Conservation (phyloP, 1,284 basidiomycete species). For the Melampsora larici-populina region DNA sequence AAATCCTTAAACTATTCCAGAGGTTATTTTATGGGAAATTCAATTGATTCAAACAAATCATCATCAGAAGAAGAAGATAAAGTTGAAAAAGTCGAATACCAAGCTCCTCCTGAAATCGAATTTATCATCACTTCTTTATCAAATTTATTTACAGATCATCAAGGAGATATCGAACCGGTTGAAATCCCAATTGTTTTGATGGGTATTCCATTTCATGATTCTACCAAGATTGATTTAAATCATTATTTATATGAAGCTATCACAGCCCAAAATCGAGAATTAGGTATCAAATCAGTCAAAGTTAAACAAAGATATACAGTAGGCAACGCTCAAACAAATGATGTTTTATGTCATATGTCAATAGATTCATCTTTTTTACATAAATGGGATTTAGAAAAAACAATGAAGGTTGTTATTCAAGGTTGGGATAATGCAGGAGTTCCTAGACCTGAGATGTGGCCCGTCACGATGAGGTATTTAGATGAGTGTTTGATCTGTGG, state of each 20-base stretch:
- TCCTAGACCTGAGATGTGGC: neutral
- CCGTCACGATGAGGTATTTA: neutral
- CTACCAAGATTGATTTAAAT: neutral
- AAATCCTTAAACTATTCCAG: neutral
- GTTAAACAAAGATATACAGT: neutral
- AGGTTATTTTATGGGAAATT: neutral
- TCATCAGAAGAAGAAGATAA: neutral
- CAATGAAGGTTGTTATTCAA: constrained; percentile 1
- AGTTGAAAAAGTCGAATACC: neutral
- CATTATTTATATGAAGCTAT: neutral
- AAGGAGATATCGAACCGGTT: neutral
- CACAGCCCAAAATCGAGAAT: neutral
- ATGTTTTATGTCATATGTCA: neutral
- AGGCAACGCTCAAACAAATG: neutral
- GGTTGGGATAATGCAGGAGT: neutral
- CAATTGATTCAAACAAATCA: neutral
- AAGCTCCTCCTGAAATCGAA: no score
- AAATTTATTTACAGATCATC: neutral
- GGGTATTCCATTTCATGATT: constrained; percentile 4
- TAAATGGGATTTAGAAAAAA: neutral
- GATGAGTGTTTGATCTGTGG: constrained; percentile 7
- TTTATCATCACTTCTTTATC: neutral
- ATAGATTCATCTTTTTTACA: neutral
- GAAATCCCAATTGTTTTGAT: neutral
- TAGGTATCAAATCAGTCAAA: neutral